phyloP scores from a whole-genome alignment of 768 basidiomycete species.

The Boletellus ananiceps region DNA sequence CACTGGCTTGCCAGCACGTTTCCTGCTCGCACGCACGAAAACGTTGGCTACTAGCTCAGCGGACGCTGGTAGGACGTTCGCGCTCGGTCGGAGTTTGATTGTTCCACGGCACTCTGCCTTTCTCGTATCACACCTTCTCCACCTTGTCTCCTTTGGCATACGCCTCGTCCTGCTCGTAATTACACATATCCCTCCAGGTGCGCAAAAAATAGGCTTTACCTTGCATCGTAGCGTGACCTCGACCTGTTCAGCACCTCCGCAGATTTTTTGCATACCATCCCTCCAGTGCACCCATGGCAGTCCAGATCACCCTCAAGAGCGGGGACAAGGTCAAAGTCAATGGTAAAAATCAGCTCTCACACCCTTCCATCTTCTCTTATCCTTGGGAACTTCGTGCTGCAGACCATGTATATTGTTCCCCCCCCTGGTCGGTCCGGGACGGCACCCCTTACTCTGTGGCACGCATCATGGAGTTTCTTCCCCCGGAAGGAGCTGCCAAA shows the following conservation, averaged over 20 bases:
- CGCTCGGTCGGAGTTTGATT: constrained; percentile 36
- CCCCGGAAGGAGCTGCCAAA: constrained; percentile 68
- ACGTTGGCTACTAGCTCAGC: background rate
- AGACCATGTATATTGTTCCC: constrained; percentile 98
- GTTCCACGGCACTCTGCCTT: constrained; percentile 24
- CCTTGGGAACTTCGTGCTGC: constrained; percentile 31
- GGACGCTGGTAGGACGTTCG: constrained; percentile 25
- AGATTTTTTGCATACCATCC: constrained; percentile 29
- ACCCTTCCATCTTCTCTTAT: constrained; percentile 14
- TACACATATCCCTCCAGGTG: constrained; percentile 19
- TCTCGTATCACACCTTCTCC: constrained; percentile 31
- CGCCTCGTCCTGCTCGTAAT: constrained; percentile 20
- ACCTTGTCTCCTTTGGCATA: constrained; percentile 34
- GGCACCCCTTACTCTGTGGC: constrained; percentile 95
- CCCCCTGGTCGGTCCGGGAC: constrained; percentile 87
- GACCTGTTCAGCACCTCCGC: constrained; percentile 3
- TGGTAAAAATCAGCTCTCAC: constrained; percentile 47
- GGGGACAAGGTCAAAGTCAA: constrained; percentile 84
- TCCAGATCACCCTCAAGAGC: constrained; percentile 62
- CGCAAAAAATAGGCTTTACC: constrained; percentile 18
- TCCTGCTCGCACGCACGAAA: background rate
- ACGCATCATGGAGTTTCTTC: constrained; percentile 94
- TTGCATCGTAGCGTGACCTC: background rate
- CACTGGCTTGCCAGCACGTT: too few species aligned
- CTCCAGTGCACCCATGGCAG: constrained; percentile 21